Base-by-base conservation (phyloP, 345 rosid species). In the Streptanthus diversifolius region DNA sequence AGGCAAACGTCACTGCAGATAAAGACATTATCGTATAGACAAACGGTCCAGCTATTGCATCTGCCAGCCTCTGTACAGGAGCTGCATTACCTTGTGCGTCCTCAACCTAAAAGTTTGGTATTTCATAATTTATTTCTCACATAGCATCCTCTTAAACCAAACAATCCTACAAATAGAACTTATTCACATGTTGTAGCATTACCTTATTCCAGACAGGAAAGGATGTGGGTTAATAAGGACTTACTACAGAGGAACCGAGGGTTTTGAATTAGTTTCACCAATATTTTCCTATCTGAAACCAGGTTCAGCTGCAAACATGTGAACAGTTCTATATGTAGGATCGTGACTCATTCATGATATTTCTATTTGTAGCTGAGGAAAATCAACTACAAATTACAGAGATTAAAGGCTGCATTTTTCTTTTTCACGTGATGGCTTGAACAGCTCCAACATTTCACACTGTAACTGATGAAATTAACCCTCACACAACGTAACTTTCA, bases 81-180 rank as follows among this genome's bases (percentile, higher is more conserved):
- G 97, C 98, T 82, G 90, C 97, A 81, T 76, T 85, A 45, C 96
- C 96, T 82, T 93, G 96, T 67, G 98, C 97, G 72, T 89, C 96
- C 84, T 93, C 95, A 78, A 91, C 96, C 98, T 91, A 79, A 76
- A 80, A 67, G 13, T 71, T 67, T 18, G 66, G 54, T 36, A 24
- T 14, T 43, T 25, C 58, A 49, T 52, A 66, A 56, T 22, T 22
- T 22, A 22, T 22, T 22, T 3, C 7, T 22, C n/a, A 54, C 29
- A 64, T n/a, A 43, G 19, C 63, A 43, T 9, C 62, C 25, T 30
- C 45, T 3, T 21, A 17, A 62, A 8, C 14, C 0, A 49, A 60
- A 48, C 6, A 58, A 48, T 67, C 67, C 55, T 11, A 49, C 18
- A 39, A 14, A 13, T 14, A 39, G 36, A 58, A 30, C 45, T 58